Percentiles rank a stretch among this genome's conserved stretches.
Conservation (phyloP, 257 asterid genomes). For the Petrea volubilis region DNA sequence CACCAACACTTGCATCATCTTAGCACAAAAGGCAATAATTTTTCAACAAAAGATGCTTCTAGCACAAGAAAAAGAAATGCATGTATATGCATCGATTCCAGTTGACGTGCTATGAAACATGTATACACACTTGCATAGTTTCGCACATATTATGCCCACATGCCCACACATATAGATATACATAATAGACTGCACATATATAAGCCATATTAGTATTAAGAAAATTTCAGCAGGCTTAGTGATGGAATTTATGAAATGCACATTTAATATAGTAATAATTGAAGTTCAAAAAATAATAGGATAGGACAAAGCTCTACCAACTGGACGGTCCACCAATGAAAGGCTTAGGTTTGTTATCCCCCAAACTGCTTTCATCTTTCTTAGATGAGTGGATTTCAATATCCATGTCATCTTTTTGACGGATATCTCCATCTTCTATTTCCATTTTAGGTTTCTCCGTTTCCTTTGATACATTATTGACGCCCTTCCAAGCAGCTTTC, state of each 20-base stretch:
- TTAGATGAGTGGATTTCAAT: conserved; percentile 40
- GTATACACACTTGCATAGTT: background rate
- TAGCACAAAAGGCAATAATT: background rate
- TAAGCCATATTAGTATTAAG: background rate
- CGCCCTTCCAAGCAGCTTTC: conserved; percentile 33
- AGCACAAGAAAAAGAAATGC: background rate
- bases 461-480: conserved; percentile 34
- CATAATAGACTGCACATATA: background rate
- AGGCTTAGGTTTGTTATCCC: conserved; percentile 37
- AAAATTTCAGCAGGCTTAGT: background rate
- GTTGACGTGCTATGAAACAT: background rate
- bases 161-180: background rate
- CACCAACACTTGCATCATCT: background rate
- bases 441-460: conserved; percentile 38
- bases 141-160: background rate
- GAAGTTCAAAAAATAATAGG: conserved; percentile 3
- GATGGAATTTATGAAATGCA: background rate
- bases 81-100: background rate
- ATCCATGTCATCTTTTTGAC: conserved; percentile 51
- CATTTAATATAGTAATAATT: background rate
- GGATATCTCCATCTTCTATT: conserved; percentile 38
- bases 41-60: background rate
- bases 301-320: conserved; percentile 48
- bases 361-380: conserved; percentile 44
- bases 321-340: conserved; percentile 68